phyloP scores from a whole-genome alignment of 148 eudicot genomes.

The Rhododendron ovatum region DNA sequence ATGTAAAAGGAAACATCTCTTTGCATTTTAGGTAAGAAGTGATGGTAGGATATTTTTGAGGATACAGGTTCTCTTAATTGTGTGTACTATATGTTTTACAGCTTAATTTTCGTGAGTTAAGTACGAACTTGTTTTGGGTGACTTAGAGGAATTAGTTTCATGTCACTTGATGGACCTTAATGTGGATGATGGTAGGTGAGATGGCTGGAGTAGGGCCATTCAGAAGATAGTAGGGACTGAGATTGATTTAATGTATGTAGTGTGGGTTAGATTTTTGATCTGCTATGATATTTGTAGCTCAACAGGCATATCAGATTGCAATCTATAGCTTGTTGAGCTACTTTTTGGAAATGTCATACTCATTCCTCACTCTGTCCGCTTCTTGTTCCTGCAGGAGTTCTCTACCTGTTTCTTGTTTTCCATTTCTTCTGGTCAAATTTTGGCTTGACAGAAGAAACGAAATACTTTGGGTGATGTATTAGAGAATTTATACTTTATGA shows the following conservation, averaged over 20 bases:
- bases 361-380: not conserved
- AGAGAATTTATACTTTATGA: not conserved
- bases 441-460: not conserved
- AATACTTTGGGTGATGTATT: not conserved
- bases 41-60: not conserved
- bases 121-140: not conserved
- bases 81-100: not conserved
- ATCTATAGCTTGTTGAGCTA: not conserved
- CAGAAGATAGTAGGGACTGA: not conserved
- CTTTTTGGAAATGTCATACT: not conserved
- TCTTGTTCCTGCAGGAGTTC: not conserved
- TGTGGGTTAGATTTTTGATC: not conserved
- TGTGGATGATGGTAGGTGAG: not conserved
- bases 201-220: not conserved
- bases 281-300: not conserved
- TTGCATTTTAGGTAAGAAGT: not conserved
- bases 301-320: not conserved
- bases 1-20: not conserved
- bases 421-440: not conserved
- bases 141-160: not conserved
- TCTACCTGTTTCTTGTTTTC: not conserved
- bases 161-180: slow-evolving; percentile 1
- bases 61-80: not conserved
- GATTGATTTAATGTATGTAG: not conserved
- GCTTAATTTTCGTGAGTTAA: not conserved